Base-by-base conservation (phyloP, 2,329 filamentous ascomycete genomes). In the Pseudogymnoascus sp. region DNA sequence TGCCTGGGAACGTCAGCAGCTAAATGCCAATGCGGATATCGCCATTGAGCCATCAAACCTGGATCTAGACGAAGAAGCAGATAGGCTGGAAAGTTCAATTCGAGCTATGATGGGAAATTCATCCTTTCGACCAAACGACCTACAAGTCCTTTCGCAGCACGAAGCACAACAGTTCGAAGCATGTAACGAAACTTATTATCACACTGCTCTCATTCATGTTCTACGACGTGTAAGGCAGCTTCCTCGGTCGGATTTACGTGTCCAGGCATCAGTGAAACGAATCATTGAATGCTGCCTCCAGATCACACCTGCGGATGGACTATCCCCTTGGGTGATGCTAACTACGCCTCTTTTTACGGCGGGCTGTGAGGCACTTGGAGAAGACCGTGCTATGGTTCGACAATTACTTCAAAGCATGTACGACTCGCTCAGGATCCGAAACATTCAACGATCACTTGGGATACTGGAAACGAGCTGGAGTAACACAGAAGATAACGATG, bases 261-360 rank as follows among this genome's bases (percentile, higher is more conserved):
- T 67, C 1, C 66, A 67, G 18, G 44, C 40, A 18, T 67, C 64
- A 5, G 66, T 67, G 31, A 66, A 71, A 64, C 73, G 71, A 46
- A 77, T 78, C 56, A 67, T 78, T 6, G 75, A 76, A 46, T 76
- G 73, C 61, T 74, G 74, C 14, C 70, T 70, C 5, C 69, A 73
- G 42, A 77, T 78, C 61, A 71, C 72, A 3, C 76, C 76, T 4
- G 72, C 74, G 1, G 69, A 72, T 14, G 75, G 75, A 5, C 69
- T 77, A 4, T 76, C 75, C 59, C 76, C 76, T 7, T 76, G 75
- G 72, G 75, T 75, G 6, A 73, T 78, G 67, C 69, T 78, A 14
- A 78, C 76, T 18, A 78, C 76, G 5, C 76, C 76, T 5, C 65
- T 78, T 5, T 78, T 78, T 63, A 77, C 76, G 50, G 76, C 76